phyloP scores from a whole-genome alignment of 2,329 filamentous ascomycete genomes.

The Cladosporium sp. region DNA sequence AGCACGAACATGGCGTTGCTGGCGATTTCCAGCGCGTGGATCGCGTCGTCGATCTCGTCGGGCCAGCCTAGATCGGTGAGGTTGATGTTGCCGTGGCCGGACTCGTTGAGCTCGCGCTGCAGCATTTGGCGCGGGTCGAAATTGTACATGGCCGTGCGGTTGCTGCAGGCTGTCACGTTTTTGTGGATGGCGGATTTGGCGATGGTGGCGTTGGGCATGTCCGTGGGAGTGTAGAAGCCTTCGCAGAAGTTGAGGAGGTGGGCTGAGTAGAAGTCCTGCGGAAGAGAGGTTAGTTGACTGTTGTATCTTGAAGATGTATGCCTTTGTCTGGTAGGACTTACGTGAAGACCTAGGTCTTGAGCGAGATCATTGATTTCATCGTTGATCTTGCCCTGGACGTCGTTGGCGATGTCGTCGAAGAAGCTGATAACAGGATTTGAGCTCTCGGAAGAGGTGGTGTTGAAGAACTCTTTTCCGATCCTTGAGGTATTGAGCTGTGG shows the following conservation, averaged over 20 bases:
- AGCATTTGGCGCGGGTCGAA: conserved; percentile 54
- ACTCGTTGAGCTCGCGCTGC: conserved; percentile 44
- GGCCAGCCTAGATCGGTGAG: conserved; percentile 55
- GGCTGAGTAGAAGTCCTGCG: conserved; percentile 54
- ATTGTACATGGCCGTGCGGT: conserved; percentile 50
- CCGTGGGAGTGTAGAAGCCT: conserved; percentile 42
- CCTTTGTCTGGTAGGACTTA: background rate
- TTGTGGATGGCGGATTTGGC: conserved; percentile 37
- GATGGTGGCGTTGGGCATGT: conserved; percentile 42
- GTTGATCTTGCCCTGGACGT: conserved; percentile 39
- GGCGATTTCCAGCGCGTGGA: conserved; percentile 48
- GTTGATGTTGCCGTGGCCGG: conserved; percentile 40
- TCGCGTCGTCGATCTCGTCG: conserved; percentile 49
- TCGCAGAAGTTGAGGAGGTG: conserved; percentile 60
- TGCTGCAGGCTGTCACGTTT: conserved; percentile 54
- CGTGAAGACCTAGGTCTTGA: conserved; percentile 48
- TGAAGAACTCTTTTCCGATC: conserved; percentile 40
- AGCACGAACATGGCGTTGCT: conserved; percentile 54
- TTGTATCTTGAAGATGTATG: background rate
- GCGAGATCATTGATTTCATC: conserved; percentile 40
- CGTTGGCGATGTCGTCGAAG: conserved; percentile 30
- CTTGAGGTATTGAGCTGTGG: conserved; percentile 53
- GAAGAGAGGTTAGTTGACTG: background rate
- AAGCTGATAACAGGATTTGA: conserved; percentile 27
- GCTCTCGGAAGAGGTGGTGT: conserved; percentile 18